Evolutionary conservation across 768 basidiomycete species (phyloP).

Genomic region (Macrolepiota dolichaula): DNA sequence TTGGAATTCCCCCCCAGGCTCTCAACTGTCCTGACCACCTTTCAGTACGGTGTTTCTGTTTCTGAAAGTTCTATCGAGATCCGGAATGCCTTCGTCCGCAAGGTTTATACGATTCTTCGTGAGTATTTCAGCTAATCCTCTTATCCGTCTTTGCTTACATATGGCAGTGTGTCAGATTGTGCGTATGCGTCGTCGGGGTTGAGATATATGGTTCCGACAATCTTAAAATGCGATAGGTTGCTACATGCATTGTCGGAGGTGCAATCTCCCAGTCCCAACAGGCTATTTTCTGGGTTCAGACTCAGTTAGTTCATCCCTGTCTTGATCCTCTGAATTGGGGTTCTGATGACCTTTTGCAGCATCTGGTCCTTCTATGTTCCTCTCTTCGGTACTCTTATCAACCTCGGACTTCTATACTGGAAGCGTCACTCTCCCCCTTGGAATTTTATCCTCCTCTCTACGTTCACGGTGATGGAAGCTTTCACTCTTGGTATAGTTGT

Average conservation of each 20-base stretch:
- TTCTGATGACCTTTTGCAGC: constrained; percentile 30
- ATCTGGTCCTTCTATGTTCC: constrained; percentile 80
- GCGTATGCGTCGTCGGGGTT: constrained; percentile 18
- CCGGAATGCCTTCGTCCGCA: constrained; percentile 82
- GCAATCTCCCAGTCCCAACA: constrained; percentile 59
- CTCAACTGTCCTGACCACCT: not conserved
- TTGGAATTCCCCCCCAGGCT: constrained; percentile 10
- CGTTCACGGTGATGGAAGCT: constrained; percentile 90
- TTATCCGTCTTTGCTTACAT: constrained; percentile 1
- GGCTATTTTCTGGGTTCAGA: constrained; percentile 67
- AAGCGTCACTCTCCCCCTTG: constrained; percentile 88
- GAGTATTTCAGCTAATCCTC: constrained; percentile 25
- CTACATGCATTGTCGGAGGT: constrained; percentile 78
- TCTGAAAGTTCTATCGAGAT: constrained; percentile 77
- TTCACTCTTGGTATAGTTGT: constrained; percentile 85
- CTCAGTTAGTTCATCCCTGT: constrained; percentile 46
- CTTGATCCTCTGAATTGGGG: not conserved
- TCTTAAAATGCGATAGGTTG: constrained; percentile 38
- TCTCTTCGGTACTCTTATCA: constrained; percentile 74
- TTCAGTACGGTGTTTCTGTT: constrained; percentile 77
- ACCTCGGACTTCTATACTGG: constrained; percentile 82
- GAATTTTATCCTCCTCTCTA: constrained; percentile 80
- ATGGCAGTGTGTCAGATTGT: constrained; percentile 70
- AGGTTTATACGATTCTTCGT: constrained; percentile 90
- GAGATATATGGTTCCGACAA: not conserved